Evolutionary conservation across 2,329 filamentous ascomycete species (phyloP).

Genomic region (Raffaelea deltoideospora): DNA sequence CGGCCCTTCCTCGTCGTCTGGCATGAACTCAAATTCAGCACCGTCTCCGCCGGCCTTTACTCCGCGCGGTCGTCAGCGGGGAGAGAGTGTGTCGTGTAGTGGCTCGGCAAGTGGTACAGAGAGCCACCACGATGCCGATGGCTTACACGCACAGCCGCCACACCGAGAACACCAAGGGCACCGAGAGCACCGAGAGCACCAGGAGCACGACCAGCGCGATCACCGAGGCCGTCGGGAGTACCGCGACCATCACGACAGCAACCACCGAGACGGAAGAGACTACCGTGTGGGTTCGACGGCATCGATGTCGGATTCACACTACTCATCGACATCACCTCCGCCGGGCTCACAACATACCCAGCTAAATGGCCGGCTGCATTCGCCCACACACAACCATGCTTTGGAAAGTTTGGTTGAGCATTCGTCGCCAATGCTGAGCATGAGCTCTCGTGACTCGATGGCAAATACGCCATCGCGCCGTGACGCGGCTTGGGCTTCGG

Average conservation of each 20-base stretch:
- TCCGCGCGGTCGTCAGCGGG: conserved; percentile 11
- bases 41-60: conserved; percentile 1
- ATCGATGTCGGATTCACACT: conserved; percentile 29
- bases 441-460: conserved; percentile 10
- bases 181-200: background rate
- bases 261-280: too few relatives aligned
- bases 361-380: conserved; percentile 27
- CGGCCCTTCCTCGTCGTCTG: background rate
- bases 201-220: background rate
- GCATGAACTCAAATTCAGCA: too few relatives aligned
- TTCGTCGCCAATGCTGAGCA: conserved; percentile 13
- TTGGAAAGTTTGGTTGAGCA: conserved; percentile 11
- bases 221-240: too few relatives aligned
- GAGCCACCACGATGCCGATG: conserved; percentile 12
- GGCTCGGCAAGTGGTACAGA: conserved; percentile 32
- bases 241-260: too few relatives aligned
- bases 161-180: conserved; percentile 12
- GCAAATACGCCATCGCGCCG: conserved; percentile 12
- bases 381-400: conserved; percentile 26
- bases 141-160: background rate
- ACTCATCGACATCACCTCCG: conserved; percentile 24
- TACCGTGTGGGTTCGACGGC: conserved; percentile 32
- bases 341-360: conserved; percentile 20
- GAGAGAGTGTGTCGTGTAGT: conserved; percentile 25
- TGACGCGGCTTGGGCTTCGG: conserved; percentile 10